Percentiles rank a stretch among this genome's conserved stretches.
Conservation (phyloP, 352 stramenopile species). For the Phytophthora sansomeana region DNA sequence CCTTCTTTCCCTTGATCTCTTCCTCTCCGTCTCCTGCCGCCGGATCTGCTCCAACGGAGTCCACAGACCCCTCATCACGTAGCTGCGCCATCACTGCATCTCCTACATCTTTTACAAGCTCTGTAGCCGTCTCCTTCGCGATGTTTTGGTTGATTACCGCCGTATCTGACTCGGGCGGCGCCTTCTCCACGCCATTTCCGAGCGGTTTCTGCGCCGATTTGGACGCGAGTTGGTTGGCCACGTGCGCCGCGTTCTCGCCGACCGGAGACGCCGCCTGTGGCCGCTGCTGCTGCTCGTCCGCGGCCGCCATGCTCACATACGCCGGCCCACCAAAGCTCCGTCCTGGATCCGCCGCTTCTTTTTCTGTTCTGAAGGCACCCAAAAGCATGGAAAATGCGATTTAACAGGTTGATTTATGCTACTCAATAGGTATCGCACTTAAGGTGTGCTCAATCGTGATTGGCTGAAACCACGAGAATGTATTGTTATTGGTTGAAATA, state of each 20-base stretch:
- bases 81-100: slow-evolving; percentile 2
- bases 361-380: slow-evolving; percentile 10
- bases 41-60: background rate
- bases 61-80: background rate
- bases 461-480: slow-evolving; percentile 4
- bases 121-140: background rate
- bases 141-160: slow-evolving; percentile 15
- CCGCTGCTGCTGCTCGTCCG: slow-evolving; percentile 24
- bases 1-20: background rate
- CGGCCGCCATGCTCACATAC: slow-evolving; percentile 35
- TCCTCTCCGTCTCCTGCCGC: slow-evolving; percentile 5
- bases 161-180: slow-evolving; percentile 2
- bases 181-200: slow-evolving; percentile 14
- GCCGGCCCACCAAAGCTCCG: background rate
- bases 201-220: slow-evolving; percentile 20
- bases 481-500: slow-evolving; percentile 8
- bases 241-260: slow-evolving; percentile 20
- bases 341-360: slow-evolving; percentile 17
- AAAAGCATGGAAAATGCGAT: background rate
- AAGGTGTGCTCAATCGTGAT: background rate
- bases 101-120: background rate
- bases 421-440: slow-evolving; percentile 16
- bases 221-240: slow-evolving; percentile 19
- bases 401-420: no score
- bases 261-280: background rate